Conservation (phyloP, 768 basidiomycete genomes). For the Exidia glandulosa region DNA sequence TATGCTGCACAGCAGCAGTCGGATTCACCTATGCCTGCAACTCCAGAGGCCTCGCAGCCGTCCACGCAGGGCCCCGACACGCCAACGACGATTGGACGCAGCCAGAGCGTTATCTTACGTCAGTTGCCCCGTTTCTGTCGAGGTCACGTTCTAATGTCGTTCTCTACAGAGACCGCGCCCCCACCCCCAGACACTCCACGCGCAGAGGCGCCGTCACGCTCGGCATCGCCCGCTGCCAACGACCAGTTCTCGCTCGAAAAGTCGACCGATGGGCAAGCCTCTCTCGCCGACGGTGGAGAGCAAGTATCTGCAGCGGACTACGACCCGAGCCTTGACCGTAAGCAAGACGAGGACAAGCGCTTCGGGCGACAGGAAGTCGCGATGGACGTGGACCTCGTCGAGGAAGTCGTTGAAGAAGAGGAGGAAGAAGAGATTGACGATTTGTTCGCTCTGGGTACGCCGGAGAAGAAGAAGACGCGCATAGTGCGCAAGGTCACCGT, state of each 20-base stretch:
- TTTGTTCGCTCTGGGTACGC: conserved; percentile 71
- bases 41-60: conserved; percentile 43
- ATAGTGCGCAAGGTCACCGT: conserved; percentile 46
- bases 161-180: conserved; percentile 45
- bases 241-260: conserved; percentile 58
- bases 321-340: conserved; percentile 71
- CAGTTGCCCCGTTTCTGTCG: conserved; percentile 2
- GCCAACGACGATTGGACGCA: no score
- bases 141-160: conserved; percentile 16
- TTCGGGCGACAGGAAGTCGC: conserved; percentile 27
- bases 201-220: conserved; percentile 4
- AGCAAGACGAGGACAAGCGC: conserved; percentile 72
- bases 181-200: conserved; percentile 33
- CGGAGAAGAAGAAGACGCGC: conserved; percentile 46
- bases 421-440: conserved; percentile 88
- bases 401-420: conserved; percentile 28
- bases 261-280: conserved; percentile 40
- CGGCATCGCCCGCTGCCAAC: conserved; percentile 11
- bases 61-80: conserved; percentile 21
- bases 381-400: not conserved
- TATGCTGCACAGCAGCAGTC: conserved; percentile 32
- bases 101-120: not conserved
- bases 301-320: conserved; percentile 91
- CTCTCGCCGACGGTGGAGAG: conserved; percentile 37
- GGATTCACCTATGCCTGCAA: conserved; percentile 28